A percentile compares a stretch with the other conserved stretches of the same genome.
Evolutionary conservation across 1,284 basidiomycete species (phyloP).

Genomic region (Anthracocystis walkeri): DNA sequence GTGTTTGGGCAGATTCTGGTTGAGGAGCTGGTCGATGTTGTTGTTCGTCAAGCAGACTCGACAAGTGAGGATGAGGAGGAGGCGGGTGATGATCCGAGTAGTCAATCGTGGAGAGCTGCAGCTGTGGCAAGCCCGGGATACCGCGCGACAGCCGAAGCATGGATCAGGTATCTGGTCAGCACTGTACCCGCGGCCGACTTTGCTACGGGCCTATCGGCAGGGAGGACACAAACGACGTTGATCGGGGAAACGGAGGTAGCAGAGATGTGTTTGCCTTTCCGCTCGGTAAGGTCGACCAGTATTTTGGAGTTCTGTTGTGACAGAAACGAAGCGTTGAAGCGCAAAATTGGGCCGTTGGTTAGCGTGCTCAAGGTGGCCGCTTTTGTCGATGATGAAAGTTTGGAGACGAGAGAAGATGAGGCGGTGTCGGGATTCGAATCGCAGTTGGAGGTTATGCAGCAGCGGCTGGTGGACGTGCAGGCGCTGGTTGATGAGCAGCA

Average conservation of each 20-base stretch:
- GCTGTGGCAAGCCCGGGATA: slow-evolving; percentile 21
- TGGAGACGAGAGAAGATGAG: neutral
- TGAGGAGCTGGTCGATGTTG: slow-evolving; percentile 34
- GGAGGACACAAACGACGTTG: slow-evolving; percentile 8
- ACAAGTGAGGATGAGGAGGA: slow-evolving; percentile 1
- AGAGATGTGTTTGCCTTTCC: slow-evolving; percentile 24
- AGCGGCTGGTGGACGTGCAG: slow-evolving; percentile 9
- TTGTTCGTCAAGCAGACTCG: neutral
- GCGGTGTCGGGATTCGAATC: slow-evolving; percentile 23
- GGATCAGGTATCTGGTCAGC: slow-evolving; percentile 35
- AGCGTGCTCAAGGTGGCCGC: slow-evolving; percentile 13
- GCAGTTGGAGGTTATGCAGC: slow-evolving; percentile 27
- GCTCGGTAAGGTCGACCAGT: neutral
- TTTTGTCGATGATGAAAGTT: neutral
- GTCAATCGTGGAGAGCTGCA: slow-evolving; percentile 18
- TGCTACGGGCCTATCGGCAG: neutral
- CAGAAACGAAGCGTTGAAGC: slow-evolving; percentile 16
- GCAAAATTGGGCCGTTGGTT: slow-evolving; percentile 18
- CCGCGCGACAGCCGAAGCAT: slow-evolving; percentile 36
- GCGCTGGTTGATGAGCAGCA: neutral
- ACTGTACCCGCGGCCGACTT: slow-evolving; percentile 13
- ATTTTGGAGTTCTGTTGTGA: slow-evolving; percentile 26
- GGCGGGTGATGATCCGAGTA: slow-evolving; percentile 13
- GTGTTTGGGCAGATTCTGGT: slow-evolving; percentile 32
- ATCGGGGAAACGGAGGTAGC: slow-evolving; percentile 23